Percentiles rank a stretch among this genome's conserved stretches.
phyloP scores from a whole-genome alignment of 495 filamentous ascomycete species.

The Poronia punctata region DNA sequence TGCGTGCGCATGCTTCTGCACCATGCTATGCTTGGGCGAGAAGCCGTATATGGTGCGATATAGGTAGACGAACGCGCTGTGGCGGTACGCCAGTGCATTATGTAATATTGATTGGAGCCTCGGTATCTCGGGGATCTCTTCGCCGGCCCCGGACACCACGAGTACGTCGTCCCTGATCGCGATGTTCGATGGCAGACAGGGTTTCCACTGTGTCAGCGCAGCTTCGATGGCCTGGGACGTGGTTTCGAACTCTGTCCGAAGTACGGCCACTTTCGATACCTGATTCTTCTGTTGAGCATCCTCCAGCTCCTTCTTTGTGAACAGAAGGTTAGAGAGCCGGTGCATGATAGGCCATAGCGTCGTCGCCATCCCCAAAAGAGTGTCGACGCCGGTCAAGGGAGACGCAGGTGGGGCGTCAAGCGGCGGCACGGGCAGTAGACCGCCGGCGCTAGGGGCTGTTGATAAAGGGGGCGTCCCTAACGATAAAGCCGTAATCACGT shows the following conservation, averaged over 20 bases:
- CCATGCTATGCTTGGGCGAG: conserved; percentile 34
- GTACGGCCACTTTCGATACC: conserved; percentile 42
- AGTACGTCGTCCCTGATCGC: conserved; percentile 8
- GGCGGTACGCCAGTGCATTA: conserved; percentile 56
- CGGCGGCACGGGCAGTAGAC: conserved; percentile 39
- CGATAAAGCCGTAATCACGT: conserved; percentile 58
- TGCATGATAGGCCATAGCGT: conserved; percentile 59
- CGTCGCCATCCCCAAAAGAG: conserved; percentile 54
- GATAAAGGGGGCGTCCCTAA: conserved; percentile 52
- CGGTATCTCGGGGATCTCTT: conserved; percentile 21
- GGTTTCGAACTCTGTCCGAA: conserved; percentile 48
- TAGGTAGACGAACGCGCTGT: conserved; percentile 54
- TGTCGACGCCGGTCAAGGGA: conserved; percentile 46
- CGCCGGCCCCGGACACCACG: conserved; percentile 7
- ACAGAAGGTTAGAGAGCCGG: conserved; percentile 48
- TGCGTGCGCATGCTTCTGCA: conserved; percentile 45
- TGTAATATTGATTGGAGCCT: conserved; percentile 45
- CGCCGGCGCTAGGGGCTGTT: conserved; percentile 39
- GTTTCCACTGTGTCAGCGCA: conserved; percentile 49
- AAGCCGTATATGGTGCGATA: conserved; percentile 47
- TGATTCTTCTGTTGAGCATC: conserved; percentile 27
- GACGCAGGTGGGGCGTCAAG: conserved; percentile 37
- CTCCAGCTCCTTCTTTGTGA: conserved; percentile 44
- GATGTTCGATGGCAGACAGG: conserved; percentile 29
- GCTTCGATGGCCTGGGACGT: conserved; percentile 50